Evolutionary conservation across 805 yeast species (phyloP).

Genomic region (Saccharomycopsis schoenii): DNA sequence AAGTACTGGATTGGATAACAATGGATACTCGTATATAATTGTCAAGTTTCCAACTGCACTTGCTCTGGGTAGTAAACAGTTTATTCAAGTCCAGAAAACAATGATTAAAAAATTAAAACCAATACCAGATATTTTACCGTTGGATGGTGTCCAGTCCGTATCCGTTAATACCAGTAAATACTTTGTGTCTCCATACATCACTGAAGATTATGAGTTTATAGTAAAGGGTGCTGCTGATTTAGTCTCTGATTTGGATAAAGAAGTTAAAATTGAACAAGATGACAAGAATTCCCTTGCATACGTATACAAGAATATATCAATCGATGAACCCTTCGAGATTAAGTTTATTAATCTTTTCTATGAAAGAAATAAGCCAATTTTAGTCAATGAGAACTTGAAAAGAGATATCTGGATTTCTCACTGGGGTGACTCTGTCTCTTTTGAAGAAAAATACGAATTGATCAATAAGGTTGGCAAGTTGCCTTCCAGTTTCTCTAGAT

Average conservation of each 20-base stretch:
- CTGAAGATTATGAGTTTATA: constrained; percentile 35
- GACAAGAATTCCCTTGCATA: not conserved
- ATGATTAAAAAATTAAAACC: constrained; percentile 43
- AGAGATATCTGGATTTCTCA: constrained; percentile 88
- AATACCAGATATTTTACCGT: constrained; percentile 49
- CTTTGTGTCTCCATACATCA: constrained; percentile 53
- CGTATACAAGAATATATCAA: constrained; percentile 15
- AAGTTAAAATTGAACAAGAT: not conserved
- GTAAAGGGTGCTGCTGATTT: constrained; percentile 34
- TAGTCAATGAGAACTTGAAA: constrained; percentile 47
- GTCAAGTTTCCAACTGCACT: constrained; percentile 54
- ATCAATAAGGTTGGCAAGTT: constrained; percentile 68
- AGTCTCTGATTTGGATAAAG: constrained; percentile 35
- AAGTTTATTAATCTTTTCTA: constrained; percentile 48
- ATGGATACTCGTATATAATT: constrained; percentile 29
- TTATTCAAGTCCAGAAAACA: constrained; percentile 40
- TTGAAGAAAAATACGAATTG: constrained; percentile 81
- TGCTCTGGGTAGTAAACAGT: constrained; percentile 37
- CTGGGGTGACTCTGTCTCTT: constrained; percentile 57
- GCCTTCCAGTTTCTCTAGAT: constrained; percentile 64
- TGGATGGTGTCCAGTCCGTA: constrained; percentile 54
- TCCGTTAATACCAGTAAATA: constrained; percentile 43
- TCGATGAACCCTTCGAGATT: constrained; percentile 36
- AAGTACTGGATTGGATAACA: constrained; percentile 14
- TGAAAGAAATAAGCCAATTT: constrained; percentile 56